A percentile compares a stretch with the other conserved stretches of the same genome.
Conservation (phyloP, 73 alveolate species). For the Diophrys sp. region DNA sequence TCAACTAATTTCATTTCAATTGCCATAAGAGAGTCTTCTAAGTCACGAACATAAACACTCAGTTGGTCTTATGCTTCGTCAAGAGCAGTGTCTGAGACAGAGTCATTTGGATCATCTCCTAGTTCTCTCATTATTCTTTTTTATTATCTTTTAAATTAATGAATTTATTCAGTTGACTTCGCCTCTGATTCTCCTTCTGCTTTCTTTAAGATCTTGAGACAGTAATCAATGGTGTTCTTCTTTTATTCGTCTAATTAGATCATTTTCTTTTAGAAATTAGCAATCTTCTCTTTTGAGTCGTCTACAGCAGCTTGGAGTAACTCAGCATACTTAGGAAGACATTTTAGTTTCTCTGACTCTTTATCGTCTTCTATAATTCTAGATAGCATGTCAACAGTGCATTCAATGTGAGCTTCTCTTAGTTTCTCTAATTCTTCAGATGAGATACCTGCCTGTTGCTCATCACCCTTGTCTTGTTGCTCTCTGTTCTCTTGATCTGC, state of each 20-base stretch:
- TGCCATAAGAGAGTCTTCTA: slow-evolving; percentile 48
- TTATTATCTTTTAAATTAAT: slow-evolving; percentile 28
- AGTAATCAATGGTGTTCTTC: slow-evolving; percentile 35
- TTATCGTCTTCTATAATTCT: slow-evolving; percentile 40
- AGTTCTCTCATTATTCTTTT: slow-evolving; percentile 14
- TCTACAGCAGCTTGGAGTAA: slow-evolving; percentile 25
- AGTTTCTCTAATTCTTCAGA: slow-evolving; percentile 20
- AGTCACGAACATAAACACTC: slow-evolving; percentile 6
- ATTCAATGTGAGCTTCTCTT: slow-evolving; percentile 48
- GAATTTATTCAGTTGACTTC: slow-evolving; percentile 35
- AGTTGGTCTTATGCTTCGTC: slow-evolving; percentile 35
- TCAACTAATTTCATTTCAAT: slow-evolving; percentile 59
- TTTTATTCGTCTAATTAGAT: slow-evolving; percentile 29
- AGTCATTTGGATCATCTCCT: slow-evolving; percentile 6
- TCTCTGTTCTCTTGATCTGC: slow-evolving; percentile 53
- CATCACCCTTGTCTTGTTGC: slow-evolving; percentile 49
- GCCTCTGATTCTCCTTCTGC: slow-evolving; percentile 55
- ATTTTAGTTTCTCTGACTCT: slow-evolving; percentile 20
- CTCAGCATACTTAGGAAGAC: slow-evolving; percentile 43
- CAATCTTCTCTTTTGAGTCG: slow-evolving; percentile 35
- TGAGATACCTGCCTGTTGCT: slow-evolving; percentile 31
- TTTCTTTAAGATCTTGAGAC: slow-evolving; percentile 28
- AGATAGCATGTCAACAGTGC: slow-evolving; percentile 47
- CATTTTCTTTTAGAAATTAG: slow-evolving; percentile 40
- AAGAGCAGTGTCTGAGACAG: slow-evolving; percentile 12